Evolutionary conservation across 139 green algal genomes (phyloP), one percentile per base, ranked within the genome.

Genomic region (Diplosphaera chodatii): DNA sequence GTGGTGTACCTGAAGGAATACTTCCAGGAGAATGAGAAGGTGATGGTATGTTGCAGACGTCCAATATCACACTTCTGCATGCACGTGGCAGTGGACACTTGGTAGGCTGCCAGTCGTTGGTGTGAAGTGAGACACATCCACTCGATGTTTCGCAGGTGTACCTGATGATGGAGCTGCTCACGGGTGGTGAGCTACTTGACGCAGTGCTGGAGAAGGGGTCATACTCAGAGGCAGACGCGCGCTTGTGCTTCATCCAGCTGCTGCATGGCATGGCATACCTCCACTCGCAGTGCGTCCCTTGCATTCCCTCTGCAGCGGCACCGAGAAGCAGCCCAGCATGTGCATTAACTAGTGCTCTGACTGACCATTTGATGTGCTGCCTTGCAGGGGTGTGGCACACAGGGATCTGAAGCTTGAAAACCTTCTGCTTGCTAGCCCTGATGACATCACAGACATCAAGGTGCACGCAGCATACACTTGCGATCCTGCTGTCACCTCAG

Each of bases 381-480:
- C 3, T 21, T 72, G 66, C 84, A 91, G 87, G 34, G 81, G 82
- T 21, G 83, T 96, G 18, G 84, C 88, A 32, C 91, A 97, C 74
- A 77, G 91, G 3, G 91, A 97, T 73, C 78, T 97, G 15, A 98
- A 98, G 86, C 86, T 98, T 63, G 92, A 98, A 79, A 98, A 98
- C 77, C 79, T 98, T 66, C 81, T 98, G 68, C 79, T 98, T 40
- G 48, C 82, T 0, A 74, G 67, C 1, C 79, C 76, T 22, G 80
- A 86, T 32, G 90, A 94, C 74, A 91, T 94, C 64, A 82, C 74
- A 32, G 72, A 73, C 33, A 77, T 91, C 62, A 90, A 91, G 76
- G 83, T 88, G 55, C 82, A 77, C 0, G n/a, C n/a, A n/a, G n/a
- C n/a, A n/a, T n/a, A n/a, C n/a, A n/a, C 37, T 48, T 48, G 37